phyloP scores from a whole-genome alignment of 257 asterid species.

The Verbena officinalis region DNA sequence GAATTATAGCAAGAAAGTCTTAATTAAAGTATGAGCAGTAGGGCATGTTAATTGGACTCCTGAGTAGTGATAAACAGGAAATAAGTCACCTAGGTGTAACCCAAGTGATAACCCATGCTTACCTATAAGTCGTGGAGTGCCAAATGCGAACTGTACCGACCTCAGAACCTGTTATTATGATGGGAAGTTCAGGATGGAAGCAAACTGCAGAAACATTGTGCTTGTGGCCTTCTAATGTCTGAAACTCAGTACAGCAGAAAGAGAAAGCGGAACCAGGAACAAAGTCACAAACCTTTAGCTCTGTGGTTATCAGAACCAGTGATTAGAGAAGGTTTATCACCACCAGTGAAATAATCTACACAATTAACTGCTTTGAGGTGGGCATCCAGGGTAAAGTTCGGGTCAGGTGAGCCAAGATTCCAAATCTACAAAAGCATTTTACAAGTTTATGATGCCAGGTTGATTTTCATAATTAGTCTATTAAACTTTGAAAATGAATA shows the following conservation, averaged over 20 bases:
- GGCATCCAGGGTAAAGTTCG: constrained; percentile 96
- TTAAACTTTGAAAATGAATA: no score
- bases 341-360: constrained; percentile 97
- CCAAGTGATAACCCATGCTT: constrained; percentile 22
- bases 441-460: constrained; percentile 19
- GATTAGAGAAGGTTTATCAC: constrained; percentile 93
- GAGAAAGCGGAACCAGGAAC: constrained; percentile 25
- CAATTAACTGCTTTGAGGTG: constrained; percentile 97
- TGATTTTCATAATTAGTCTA: no score
- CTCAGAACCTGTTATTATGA: constrained; percentile 97
- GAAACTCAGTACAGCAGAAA: constrained; percentile 25
- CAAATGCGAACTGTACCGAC: constrained; percentile 99
- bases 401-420: constrained; percentile 99
- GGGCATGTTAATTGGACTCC: constrained; percentile 13
- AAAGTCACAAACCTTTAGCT: constrained; percentile 91
- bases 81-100: not conserved
- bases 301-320: constrained; percentile 99
- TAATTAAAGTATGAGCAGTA: constrained; percentile 1
- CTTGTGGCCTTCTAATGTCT: constrained; percentile 96
- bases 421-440: constrained; percentile 65
- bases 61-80: constrained; percentile 19
- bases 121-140: constrained; percentile 98
- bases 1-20: not conserved
- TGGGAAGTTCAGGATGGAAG: constrained; percentile 98
- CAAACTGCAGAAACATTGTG: constrained; percentile 99